phyloP scores from a whole-genome alignment of 2,329 filamentous ascomycete genomes.

The Dactylellina cionopaga region DNA sequence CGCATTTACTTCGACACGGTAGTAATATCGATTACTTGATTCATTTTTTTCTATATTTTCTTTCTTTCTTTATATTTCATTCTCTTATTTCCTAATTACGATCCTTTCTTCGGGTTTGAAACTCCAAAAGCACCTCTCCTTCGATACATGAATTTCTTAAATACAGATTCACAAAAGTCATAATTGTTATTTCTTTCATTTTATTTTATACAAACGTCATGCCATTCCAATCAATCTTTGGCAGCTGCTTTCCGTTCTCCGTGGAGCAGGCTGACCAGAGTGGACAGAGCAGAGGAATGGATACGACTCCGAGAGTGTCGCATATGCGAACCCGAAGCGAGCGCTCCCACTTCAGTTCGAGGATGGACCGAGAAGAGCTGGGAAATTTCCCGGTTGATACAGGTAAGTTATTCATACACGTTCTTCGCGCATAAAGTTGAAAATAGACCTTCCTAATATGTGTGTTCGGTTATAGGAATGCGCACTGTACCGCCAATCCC shows the following conservation, averaged over 20 bases:
- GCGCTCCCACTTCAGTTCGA: slow-evolving; percentile 20
- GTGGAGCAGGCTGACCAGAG: slow-evolving; percentile 32
- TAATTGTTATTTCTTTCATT: slow-evolving; percentile 1
- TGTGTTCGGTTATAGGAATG: slow-evolving; percentile 8
- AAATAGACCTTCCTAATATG: not conserved
- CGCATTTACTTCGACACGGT: slow-evolving; percentile 5
- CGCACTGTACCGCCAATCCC: slow-evolving; percentile 16
- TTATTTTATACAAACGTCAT: slow-evolving; percentile 18
- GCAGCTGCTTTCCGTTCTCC: slow-evolving; percentile 48
- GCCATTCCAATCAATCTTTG: slow-evolving; percentile 44
- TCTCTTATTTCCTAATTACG: slow-evolving; percentile 18
- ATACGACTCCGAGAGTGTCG: slow-evolving; percentile 20
- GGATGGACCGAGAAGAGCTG: not conserved
- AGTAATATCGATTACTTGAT: not conserved
- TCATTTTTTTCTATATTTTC: slow-evolving; percentile 6
- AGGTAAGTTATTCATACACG: too few species aligned
- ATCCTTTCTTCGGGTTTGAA: slow-evolving; percentile 8
- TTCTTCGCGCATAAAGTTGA: too few species aligned
- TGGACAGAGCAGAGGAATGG: slow-evolving; percentile 21
- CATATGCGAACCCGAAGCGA: slow-evolving; percentile 27
- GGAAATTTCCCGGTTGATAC: not conserved
- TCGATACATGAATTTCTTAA: not conserved
- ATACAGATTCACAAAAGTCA: not conserved
- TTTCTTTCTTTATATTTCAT: slow-evolving; percentile 2
- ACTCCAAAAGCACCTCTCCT: slow-evolving; percentile 22